Percentiles rank a stretch among this genome's conserved stretches.
phyloP scores from a whole-genome alignment of 1,284 basidiomycete species.

The Apiotrichum sp. region DNA sequence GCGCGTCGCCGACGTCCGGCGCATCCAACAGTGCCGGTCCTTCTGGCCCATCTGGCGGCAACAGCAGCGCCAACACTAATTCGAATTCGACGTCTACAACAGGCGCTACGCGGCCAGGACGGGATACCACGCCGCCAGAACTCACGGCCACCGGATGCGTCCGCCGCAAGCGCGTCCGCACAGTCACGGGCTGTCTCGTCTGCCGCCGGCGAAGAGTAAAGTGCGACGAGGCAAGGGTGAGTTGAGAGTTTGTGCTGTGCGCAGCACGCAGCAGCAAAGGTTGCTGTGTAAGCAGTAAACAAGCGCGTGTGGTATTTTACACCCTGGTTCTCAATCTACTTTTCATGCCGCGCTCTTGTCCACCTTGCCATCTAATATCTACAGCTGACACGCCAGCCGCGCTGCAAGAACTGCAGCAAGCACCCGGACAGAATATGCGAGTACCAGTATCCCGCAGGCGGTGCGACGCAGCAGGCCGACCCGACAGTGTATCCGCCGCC shows the following conservation, averaged over 20 bases:
- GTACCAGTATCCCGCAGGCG: constrained; percentile 6
- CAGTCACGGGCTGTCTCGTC: constrained; percentile 7
- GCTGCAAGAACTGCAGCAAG: constrained; percentile 5
- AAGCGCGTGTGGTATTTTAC: too few relatives aligned
- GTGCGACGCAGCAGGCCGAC: neutral
- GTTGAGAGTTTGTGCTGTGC: neutral
- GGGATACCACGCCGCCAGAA: neutral
- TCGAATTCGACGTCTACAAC: too few relatives aligned
- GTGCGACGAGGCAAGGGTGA: constrained; percentile 7
- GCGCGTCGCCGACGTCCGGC: too few relatives aligned
- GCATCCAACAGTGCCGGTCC: too few relatives aligned
- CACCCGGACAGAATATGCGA: constrained; percentile 8
- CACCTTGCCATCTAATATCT: too few relatives aligned
- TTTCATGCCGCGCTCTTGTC: too few relatives aligned
- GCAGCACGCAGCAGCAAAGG: too few relatives aligned
- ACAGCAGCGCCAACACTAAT: too few relatives aligned
- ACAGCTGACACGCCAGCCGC: constrained; percentile 2
- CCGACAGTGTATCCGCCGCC: neutral
- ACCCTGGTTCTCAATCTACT: too few relatives aligned
- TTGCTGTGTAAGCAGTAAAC: too few relatives aligned
- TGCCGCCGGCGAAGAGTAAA: constrained; percentile 7
- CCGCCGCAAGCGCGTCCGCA: constrained; percentile 9
- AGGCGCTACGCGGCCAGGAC: too few relatives aligned
- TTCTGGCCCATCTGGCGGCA: too few relatives aligned
- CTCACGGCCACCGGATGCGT: constrained; percentile 3